Percentiles rank a stretch among this genome's conserved stretches.
Conservation (phyloP, 768 basidiomycete species). For the Amanita rimosa region DNA sequence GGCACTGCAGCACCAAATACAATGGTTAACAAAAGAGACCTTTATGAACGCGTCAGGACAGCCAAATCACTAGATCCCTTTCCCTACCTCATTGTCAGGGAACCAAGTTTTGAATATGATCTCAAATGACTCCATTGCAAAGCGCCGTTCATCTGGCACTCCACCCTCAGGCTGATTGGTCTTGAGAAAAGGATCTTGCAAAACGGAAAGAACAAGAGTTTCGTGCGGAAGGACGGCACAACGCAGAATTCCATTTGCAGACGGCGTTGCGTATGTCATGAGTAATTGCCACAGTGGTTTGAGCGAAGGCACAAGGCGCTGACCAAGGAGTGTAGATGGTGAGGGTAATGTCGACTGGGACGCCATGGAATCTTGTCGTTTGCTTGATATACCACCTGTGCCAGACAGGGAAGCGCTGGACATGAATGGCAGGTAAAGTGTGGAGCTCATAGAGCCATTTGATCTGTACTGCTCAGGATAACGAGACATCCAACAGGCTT, state of each 20-base stretch:
- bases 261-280: conserved; percentile 29
- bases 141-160: conserved; percentile 40
- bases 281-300: conserved; percentile 34
- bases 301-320: conserved; percentile 24
- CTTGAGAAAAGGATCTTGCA: conserved; percentile 45
- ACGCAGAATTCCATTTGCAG: conserved; percentile 14
- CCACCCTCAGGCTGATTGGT: conserved; percentile 20
- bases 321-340: conserved; percentile 17
- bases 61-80: background rate
- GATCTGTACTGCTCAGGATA: conserved; percentile 25
- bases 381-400: conserved; percentile 8
- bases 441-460: conserved; percentile 21
- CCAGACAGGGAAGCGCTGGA: conserved; percentile 20
- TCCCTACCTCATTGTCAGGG: conserved; percentile 39
- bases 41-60: background rate
- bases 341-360: conserved; percentile 26
- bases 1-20: conserved; percentile 63
- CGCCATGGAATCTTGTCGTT: conserved; percentile 26
- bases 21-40: conserved; percentile 45
- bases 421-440: conserved; percentile 31
- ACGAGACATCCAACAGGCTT: conserved; percentile 42
- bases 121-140: conserved; percentile 54
- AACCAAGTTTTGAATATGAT: conserved; percentile 46
- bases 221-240: conserved; percentile 42
- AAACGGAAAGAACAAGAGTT: conserved; percentile 41